Conservation (phyloP, 2,329 filamentous ascomycete genomes). For the Myriangium duriaei region DNA sequence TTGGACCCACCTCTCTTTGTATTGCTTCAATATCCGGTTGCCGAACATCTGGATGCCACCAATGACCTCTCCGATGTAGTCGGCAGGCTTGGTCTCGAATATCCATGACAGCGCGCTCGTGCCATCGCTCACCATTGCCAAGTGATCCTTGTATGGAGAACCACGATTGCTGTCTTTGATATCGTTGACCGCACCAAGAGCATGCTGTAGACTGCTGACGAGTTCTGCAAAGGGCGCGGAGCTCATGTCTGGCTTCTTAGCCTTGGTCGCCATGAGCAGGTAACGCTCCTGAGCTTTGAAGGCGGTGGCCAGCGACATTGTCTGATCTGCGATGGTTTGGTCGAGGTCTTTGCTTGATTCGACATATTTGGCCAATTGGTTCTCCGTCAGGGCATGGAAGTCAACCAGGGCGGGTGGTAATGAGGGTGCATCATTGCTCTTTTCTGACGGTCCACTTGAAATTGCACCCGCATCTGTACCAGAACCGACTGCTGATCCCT, state of each 20-base stretch:
- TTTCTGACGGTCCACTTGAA: conserved; percentile 10
- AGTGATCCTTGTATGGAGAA: conserved; percentile 62
- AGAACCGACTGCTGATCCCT: conserved; percentile 22
- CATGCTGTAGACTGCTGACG: conserved; percentile 74
- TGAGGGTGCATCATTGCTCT: conserved; percentile 27
- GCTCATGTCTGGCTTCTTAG: conserved; percentile 77
- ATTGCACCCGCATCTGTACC: neutral
- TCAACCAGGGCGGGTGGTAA: conserved; percentile 72
- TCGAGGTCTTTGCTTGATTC: conserved; percentile 67
- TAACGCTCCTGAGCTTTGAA: conserved; percentile 82
- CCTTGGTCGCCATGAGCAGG: conserved; percentile 74
- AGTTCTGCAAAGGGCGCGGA: conserved; percentile 60
- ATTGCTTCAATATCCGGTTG: conserved; percentile 83
- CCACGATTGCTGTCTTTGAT: conserved; percentile 72
- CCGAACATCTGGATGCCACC: conserved; percentile 85
- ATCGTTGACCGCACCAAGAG: conserved; percentile 64
- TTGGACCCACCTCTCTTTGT: conserved; percentile 59
- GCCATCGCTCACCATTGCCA: conserved; percentile 80
- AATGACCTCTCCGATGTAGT: conserved; percentile 73
- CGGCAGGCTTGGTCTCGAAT: conserved; percentile 67
- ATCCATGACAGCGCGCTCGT: conserved; percentile 85
- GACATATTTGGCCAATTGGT: conserved; percentile 65
- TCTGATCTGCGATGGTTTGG: conserved; percentile 34
- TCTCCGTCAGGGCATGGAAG: conserved; percentile 67
- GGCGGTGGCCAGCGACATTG: conserved; percentile 46